Conservation (phyloP, 352 stramenopile genomes). For the Globisporangium rhizosaccharum region DNA sequence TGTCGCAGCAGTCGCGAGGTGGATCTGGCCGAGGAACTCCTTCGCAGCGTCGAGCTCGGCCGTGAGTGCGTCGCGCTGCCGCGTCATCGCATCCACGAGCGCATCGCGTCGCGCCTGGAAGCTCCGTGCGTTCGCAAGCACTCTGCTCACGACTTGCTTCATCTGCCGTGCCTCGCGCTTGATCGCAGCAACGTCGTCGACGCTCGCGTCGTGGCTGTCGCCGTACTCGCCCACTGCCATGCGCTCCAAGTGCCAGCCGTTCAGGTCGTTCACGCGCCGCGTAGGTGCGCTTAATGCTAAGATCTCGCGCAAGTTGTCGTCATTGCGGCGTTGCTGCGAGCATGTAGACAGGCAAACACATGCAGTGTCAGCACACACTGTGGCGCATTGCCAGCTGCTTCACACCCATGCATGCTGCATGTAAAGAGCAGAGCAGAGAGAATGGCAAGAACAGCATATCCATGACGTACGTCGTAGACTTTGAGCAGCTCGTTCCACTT, state of each 20-base stretch:
- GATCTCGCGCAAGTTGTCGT: constrained; percentile 74
- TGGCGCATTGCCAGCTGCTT: not conserved
- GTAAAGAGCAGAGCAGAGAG: not conserved
- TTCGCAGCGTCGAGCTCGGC: constrained; percentile 62
- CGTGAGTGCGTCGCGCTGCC: constrained; percentile 64
- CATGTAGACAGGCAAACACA: not conserved
- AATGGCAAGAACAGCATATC: not conserved
- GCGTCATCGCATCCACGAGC: constrained; percentile 55
- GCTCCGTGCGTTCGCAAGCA: constrained; percentile 46
- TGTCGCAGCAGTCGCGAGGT: constrained; percentile 30
- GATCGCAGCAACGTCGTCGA: constrained; percentile 46
- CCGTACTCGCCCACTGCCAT: constrained; percentile 78
- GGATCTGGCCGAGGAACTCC: constrained; percentile 65
- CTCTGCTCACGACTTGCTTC: constrained; percentile 50
- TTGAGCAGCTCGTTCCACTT: constrained; percentile 64
- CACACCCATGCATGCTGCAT: not conserved
- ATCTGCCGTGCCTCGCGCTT: constrained; percentile 50
- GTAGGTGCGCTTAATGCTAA: constrained; percentile 58
- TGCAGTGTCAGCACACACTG: not conserved
- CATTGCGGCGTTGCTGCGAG: constrained; percentile 63
- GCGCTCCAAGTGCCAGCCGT: constrained; percentile 73
- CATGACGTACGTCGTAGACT: constrained; percentile 60
- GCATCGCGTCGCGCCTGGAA: constrained; percentile 53
- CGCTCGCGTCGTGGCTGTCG: constrained; percentile 14
- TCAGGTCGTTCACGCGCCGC: constrained; percentile 55